Base-by-base conservation (phyloP, 805 yeast species). In the Torulaspora gathmanii region DNA sequence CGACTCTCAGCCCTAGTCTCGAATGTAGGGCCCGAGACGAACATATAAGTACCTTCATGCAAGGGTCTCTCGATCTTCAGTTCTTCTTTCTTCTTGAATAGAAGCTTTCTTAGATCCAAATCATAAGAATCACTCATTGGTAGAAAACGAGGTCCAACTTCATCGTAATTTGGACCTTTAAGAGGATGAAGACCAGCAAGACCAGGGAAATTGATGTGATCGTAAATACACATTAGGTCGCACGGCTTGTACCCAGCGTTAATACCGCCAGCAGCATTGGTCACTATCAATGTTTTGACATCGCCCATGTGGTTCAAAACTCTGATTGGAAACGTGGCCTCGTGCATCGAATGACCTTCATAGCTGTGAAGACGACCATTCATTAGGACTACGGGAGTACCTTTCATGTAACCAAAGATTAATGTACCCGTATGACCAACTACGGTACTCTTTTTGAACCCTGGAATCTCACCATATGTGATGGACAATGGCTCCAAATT, bases 251-350 rank as follows among this genome's bases (percentile, higher is more conserved):
- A 90, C 3, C 57, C 60, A 2, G 77, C 67, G 57, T 88, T 84
- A 37, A 85, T 65, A 1, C 96, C 97, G 37, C 98, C 99, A 2
- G 96, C 95, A 1, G 99, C 99, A 66, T 91, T 91, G n/a, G 98
- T 91, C 8, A 83, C 95, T 19, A 91, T 70, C 34, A 91, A 70
- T 3, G 73, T 71, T 36, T 72, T 65, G 23, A 82, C 79, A 33
- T 47, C 44, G 0, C 83, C 87, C 56, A 90, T 67, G 33, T 70
- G 62, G 40, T 79, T 72, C 43, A 95, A 79, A 19, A 85, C 82
- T 46, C 99, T 75, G 13, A 91, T 72, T 0, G 97, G 96, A 63
- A 88, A 85, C 0, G 88, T 87, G 1, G 95, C 83, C 43, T 84
- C 86, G 47, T 77, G 78, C 53, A 89, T 78, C n/a, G 78, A 72